Evolutionary conservation across 768 basidiomycete species (phyloP).

Genomic region (Leccinum fibrillosum): DNA sequence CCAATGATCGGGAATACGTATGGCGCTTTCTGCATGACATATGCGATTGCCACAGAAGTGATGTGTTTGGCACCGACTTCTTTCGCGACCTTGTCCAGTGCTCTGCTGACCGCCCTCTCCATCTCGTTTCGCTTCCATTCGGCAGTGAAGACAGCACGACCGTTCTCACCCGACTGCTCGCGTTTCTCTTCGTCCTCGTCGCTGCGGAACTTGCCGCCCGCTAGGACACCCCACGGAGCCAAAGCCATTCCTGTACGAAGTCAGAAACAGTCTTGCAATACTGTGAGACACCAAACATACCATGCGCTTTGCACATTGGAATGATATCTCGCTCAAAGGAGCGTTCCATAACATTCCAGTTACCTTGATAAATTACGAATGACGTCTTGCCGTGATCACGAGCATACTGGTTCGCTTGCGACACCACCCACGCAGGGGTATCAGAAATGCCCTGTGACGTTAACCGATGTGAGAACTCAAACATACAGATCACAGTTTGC

Average conservation of each 20-base stretch:
- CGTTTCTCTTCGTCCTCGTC: conserved; percentile 32
- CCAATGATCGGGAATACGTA: conserved; percentile 53
- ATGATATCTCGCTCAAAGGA: conserved; percentile 46
- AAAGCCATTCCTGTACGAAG: conserved; percentile 27
- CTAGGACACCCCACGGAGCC: conserved; percentile 38
- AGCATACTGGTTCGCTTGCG: conserved; percentile 42
- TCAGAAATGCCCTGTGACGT: conserved; percentile 26
- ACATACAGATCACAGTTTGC: too few species aligned
- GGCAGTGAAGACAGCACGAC: neutral
- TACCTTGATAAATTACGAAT: conserved; percentile 45
- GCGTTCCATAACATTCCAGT: conserved; percentile 32
- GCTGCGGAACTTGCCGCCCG: conserved; percentile 31
- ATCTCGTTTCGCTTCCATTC: conserved; percentile 46
- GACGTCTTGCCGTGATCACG: conserved; percentile 40
- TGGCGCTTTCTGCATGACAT: conserved; percentile 51
- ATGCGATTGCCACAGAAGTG: conserved; percentile 43
- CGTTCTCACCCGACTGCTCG: conserved; percentile 16
- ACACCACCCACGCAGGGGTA: conserved; percentile 40
- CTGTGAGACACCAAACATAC: neutral
- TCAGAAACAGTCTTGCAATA: neutral
- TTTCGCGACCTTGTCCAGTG: conserved; percentile 47
- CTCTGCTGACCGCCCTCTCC: conserved; percentile 41
- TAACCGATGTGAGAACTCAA: neutral
- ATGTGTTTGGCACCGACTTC: conserved; percentile 48
- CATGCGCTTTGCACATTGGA: conserved; percentile 30